These are phyloP conservation scores for Echria macrotheca DNA, from an alignment of 495 filamentous ascomycete genomes.

Conservation along the genomic window DNA sequence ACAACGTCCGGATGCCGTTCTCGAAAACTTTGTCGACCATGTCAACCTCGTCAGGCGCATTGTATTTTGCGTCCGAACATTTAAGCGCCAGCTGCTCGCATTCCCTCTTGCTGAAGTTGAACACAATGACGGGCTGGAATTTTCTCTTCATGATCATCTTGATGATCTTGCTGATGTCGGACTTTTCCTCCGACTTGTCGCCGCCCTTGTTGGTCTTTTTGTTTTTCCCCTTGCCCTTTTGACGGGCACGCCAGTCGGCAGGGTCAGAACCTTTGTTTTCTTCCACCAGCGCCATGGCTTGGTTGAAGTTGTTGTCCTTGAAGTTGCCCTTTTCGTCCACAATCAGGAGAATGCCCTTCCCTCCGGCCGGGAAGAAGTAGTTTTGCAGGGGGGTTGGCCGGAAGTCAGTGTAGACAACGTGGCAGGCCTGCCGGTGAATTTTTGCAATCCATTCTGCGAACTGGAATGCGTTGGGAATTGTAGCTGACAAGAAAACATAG, in stretches of 20 bases:
- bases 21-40: slow-evolving; percentile 93
- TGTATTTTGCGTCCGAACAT: slow-evolving; percentile 85
- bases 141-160: slow-evolving; percentile 97
- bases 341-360: slow-evolving; percentile 87
- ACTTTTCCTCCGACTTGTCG: slow-evolving; percentile 53
- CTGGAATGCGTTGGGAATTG: slow-evolving; percentile 99
- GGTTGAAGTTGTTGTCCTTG: slow-evolving; percentile 93
- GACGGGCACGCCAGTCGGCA: slow-evolving; percentile 66
- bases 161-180: slow-evolving; percentile 94
- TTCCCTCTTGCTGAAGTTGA: slow-evolving; percentile 97
- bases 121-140: slow-evolving; percentile 96
- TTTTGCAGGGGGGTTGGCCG: slow-evolving; percentile 92
- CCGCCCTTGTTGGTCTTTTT: slow-evolving; percentile 87
- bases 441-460: slow-evolving; percentile 99
- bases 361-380: slow-evolving; percentile 93
- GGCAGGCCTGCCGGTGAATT: slow-evolving; percentile 92
- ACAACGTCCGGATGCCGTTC: slow-evolving; percentile 82
- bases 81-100: slow-evolving; percentile 82
- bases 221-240: slow-evolving; percentile 81
- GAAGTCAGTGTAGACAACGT: slow-evolving; percentile 98
- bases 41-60: slow-evolving; percentile 89
- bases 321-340: slow-evolving; percentile 96
- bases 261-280: slow-evolving; percentile 83
- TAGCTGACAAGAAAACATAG: slow-evolving; percentile 96
- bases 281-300: slow-evolving; percentile 85